phyloP scores from a whole-genome alignment of 1,284 basidiomycete genomes.

The Mycena citricolor region DNA sequence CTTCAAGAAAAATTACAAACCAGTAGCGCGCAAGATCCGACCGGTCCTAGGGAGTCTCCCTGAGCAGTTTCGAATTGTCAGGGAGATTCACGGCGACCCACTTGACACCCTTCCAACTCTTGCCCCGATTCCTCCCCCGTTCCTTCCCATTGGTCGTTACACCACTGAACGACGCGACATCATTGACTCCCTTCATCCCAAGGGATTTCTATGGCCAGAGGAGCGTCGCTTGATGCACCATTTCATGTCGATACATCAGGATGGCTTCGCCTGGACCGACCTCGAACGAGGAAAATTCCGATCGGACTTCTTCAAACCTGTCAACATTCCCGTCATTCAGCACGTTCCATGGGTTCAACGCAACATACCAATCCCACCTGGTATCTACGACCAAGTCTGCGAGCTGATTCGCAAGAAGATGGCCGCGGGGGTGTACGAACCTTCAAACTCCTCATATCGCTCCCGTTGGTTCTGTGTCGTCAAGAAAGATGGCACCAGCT shows the following conservation, averaged over 20 bases:
- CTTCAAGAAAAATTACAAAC: conserved; percentile 4
- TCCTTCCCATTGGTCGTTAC: not conserved
- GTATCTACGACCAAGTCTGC: conserved; percentile 2
- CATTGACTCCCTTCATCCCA: conserved; percentile 30
- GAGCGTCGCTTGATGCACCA: conserved; percentile 34
- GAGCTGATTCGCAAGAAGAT: conserved; percentile 31
- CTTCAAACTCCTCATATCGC: conserved; percentile 8
- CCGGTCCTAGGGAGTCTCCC: not conserved
- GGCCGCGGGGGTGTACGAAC: conserved; percentile 3
- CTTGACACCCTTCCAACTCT: conserved; percentile 24
- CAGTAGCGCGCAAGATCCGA: not conserved
- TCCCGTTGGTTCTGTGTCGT: conserved; percentile 9
- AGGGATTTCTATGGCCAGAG: conserved; percentile 32
- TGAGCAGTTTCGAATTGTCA: not conserved
- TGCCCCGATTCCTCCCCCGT: not conserved
- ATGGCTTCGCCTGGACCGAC: conserved; percentile 35
- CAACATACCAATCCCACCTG: conserved; percentile 3
- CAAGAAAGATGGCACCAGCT: conserved; percentile 28
- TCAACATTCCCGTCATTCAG: conserved; percentile 18
- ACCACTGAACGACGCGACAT: not conserved
- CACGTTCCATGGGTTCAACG: conserved; percentile 4
- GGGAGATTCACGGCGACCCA: conserved; percentile 20
- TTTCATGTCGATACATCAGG: conserved; percentile 32
- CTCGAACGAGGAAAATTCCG: conserved; percentile 28
- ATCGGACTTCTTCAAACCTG: conserved; percentile 23